These are phyloP conservation scores for Gossypium sturtianum DNA, from an alignment of 345 rosid species.

Conservation along the genomic window DNA sequence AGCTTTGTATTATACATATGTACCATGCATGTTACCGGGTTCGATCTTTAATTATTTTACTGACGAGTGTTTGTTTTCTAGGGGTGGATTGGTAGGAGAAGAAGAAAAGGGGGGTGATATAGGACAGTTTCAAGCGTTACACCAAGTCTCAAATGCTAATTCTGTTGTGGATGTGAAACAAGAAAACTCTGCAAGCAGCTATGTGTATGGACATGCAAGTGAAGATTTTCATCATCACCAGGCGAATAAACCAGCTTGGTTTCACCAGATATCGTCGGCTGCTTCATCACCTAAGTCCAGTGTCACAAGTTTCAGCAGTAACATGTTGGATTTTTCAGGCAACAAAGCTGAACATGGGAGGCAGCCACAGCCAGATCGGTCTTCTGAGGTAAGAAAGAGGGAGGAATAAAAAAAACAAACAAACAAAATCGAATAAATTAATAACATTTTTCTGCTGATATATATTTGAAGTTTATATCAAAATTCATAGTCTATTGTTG, in stretches of 20 bases:
- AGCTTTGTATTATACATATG: too few species aligned
- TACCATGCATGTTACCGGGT: background rate
- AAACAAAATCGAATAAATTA: background rate
- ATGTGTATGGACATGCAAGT: constrained; percentile 36
- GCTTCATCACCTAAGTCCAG: constrained; percentile 55
- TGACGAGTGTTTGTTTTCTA: constrained; percentile 8
- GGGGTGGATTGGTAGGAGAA: constrained; percentile 68
- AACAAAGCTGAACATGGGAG: constrained; percentile 43
- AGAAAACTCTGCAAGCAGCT: constrained; percentile 50
- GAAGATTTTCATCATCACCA: constrained; percentile 29
- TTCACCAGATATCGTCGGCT: constrained; percentile 38
- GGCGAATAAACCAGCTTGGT: constrained; percentile 36
- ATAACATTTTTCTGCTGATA: background rate
- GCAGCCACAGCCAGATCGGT: constrained; percentile 62
- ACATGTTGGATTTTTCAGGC: constrained; percentile 67
- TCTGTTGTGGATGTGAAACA: constrained; percentile 47
- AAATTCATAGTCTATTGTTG: background rate
- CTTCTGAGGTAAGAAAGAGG: constrained; percentile 51
- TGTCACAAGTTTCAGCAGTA: constrained; percentile 51
- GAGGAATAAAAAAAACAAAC: background rate
- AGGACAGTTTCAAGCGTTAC: constrained; percentile 48
- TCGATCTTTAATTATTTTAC: constrained; percentile 1
- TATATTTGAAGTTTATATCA: background rate
- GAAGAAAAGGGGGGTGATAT: constrained; percentile 41
- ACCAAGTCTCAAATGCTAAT: constrained; percentile 38